Evolutionary conservation across 2,329 filamentous ascomycete species (phyloP).

Genomic region (Fusarium sp.): DNA sequence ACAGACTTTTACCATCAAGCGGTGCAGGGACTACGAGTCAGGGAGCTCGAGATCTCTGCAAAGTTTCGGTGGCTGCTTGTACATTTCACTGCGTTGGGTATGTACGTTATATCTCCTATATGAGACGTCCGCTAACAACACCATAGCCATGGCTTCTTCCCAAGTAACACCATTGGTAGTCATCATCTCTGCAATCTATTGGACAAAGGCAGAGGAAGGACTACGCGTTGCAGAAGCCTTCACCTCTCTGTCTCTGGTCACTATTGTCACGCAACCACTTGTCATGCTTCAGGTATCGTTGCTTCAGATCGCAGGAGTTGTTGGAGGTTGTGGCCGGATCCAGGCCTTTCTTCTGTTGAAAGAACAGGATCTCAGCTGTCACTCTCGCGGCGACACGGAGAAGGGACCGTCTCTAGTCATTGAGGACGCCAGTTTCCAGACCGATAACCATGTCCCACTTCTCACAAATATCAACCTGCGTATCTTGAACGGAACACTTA

Average conservation of each 20-base stretch:
- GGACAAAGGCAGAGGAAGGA: slow-evolving; percentile 43
- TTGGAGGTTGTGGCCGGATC: slow-evolving; percentile 48
- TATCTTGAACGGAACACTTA: slow-evolving; percentile 39
- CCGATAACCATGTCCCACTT: slow-evolving; percentile 26
- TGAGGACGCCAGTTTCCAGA: slow-evolving; percentile 26
- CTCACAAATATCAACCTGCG: slow-evolving; percentile 42
- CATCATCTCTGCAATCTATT: slow-evolving; percentile 49
- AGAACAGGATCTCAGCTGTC: slow-evolving; percentile 18
- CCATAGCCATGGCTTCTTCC: slow-evolving; percentile 40
- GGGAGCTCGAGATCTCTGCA: slow-evolving; percentile 52
- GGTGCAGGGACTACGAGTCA: slow-evolving; percentile 49
- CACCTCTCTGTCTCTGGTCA: slow-evolving; percentile 50
- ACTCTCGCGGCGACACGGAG: not conserved
- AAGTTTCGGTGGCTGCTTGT: slow-evolving; percentile 50
- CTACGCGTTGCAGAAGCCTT: slow-evolving; percentile 49
- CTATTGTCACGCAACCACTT: slow-evolving; percentile 47
- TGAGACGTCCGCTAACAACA: not conserved
- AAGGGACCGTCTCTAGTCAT: not conserved
- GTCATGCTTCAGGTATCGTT: slow-evolving; percentile 47
- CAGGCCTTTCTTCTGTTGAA: slow-evolving; percentile 47
- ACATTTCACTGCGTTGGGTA: slow-evolving; percentile 45
- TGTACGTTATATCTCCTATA: slow-evolving; percentile 16
- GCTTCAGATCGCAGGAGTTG: slow-evolving; percentile 46
- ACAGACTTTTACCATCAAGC: slow-evolving; percentile 45
- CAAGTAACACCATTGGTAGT: slow-evolving; percentile 47